phyloP scores from a whole-genome alignment of 345 rosid species.

The Murraya paniculata region DNA sequence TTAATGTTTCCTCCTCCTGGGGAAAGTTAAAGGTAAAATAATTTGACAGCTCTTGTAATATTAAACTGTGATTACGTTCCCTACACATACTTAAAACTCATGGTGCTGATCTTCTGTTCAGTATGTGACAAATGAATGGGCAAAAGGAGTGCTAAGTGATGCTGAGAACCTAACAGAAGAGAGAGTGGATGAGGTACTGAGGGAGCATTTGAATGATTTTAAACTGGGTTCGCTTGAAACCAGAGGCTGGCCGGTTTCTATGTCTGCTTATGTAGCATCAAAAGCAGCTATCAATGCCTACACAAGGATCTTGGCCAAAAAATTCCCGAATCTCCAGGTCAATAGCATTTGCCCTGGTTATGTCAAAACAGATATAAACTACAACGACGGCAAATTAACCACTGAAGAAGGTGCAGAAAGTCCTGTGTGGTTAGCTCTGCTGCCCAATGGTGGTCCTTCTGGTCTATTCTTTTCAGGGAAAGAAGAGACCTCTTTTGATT shows the following conservation, averaged over 20 bases:
- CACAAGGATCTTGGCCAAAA: slow-evolving; percentile 47
- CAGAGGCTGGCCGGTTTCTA: slow-evolving; percentile 32
- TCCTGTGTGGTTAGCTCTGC: slow-evolving; percentile 38
- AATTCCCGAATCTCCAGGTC: slow-evolving; percentile 26
- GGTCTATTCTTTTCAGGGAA: slow-evolving; percentile 37
- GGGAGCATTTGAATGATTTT: slow-evolving; percentile 36
- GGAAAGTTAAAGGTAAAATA: slow-evolving; percentile 42
- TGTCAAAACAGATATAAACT: slow-evolving; percentile 43
- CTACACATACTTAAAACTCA: neutral
- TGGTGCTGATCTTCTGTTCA: slow-evolving; percentile 1
- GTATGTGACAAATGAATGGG: slow-evolving; percentile 40
- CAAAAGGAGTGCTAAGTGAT: slow-evolving; percentile 32
- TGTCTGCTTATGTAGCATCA: slow-evolving; percentile 39
- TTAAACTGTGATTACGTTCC: neutral
- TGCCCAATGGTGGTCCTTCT: slow-evolving; percentile 42
- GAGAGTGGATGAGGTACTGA: slow-evolving; percentile 39
- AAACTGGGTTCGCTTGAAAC: slow-evolving; percentile 32
- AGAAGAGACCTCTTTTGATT: slow-evolving; percentile 30
- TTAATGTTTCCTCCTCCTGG: slow-evolving; percentile 41
- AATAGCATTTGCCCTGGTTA: slow-evolving; percentile 54
- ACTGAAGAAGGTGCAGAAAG: slow-evolving; percentile 46
- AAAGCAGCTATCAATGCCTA: slow-evolving; percentile 44
- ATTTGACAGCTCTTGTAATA: neutral
- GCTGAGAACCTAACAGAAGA: slow-evolving; percentile 40
- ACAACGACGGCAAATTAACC: slow-evolving; percentile 28